Evolutionary conservation across 2,329 filamentous ascomycete species (phyloP).

Genomic region (Fusarium verticillioides): DNA sequence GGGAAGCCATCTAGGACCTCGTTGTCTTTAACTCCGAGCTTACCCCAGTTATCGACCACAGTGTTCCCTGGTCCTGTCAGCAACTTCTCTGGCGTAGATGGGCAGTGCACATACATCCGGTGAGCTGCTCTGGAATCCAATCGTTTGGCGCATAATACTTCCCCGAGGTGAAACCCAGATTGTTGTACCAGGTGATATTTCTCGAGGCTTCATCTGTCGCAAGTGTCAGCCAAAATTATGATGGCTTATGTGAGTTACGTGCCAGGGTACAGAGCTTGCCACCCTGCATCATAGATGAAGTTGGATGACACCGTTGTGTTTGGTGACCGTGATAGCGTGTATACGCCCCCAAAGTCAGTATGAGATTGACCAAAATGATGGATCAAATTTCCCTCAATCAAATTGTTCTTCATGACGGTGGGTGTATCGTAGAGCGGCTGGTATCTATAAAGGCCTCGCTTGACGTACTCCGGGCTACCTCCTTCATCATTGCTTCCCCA

Average conservation of each 20-base stretch:
- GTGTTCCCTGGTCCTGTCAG: background rate
- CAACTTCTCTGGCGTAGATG: fast-evolving
- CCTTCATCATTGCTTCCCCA: slow-evolving; percentile 9
- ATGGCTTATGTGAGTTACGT: fast-evolving
- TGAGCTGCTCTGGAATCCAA: slow-evolving; percentile 3
- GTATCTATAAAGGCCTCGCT: slow-evolving; percentile 1
- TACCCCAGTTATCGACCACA: slow-evolving; percentile 3
- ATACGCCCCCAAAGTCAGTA: slow-evolving; percentile 2
- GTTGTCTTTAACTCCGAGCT: background rate
- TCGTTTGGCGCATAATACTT: slow-evolving; percentile 10
- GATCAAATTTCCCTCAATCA: background rate
- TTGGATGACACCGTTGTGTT: background rate
- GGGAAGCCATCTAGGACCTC: slow-evolving; percentile 3
- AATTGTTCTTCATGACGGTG: background rate
- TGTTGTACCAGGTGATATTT: slow-evolving; percentile 8
- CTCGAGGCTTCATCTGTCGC: slow-evolving; percentile 1
- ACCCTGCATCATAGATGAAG: slow-evolving; percentile 2
- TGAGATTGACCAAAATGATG: slow-evolving; percentile 8
- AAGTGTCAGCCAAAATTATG: background rate
- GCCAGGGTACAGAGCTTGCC: slow-evolving; percentile 1
- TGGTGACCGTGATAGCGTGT: slow-evolving; percentile 1
- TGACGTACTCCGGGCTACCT: background rate
- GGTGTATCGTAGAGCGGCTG: background rate
- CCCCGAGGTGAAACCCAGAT: background rate
- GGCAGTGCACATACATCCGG: background rate